phyloP scores from a whole-genome alignment of 179 eudicot species.

The Carnegiea gigantea region DNA sequence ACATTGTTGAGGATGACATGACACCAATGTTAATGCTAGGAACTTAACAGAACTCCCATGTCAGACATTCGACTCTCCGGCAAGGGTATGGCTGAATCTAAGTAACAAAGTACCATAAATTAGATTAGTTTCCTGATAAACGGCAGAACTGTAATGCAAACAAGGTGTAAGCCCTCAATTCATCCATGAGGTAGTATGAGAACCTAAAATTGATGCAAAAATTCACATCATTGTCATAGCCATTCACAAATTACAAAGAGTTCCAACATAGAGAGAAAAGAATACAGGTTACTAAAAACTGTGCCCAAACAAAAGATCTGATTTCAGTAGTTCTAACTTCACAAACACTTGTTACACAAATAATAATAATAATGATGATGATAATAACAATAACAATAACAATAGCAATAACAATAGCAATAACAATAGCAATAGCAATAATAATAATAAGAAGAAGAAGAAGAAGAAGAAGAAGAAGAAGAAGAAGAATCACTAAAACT shows the following conservation, averaged over 20 bases:
- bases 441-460: no score
- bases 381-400: no score
- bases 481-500: conserved; percentile 9
- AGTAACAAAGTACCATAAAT: background rate
- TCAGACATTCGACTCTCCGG: background rate
- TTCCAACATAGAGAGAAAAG: background rate
- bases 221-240: background rate
- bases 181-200: background rate
- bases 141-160: background rate
- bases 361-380: no score
- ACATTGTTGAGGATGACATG: background rate
- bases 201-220: background rate
- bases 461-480: no score
- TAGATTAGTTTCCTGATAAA: background rate
- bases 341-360: background rate
- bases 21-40: background rate
- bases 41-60: background rate
- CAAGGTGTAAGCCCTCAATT: background rate
- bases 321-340: background rate
- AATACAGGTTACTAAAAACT: background rate
- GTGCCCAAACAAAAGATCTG: background rate
- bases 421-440: no score
- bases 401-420: no score
- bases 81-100: background rate
- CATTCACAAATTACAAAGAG: background rate